phyloP scores from a whole-genome alignment of 495 filamentous ascomycete genomes.

The Neurospora tetrasperma region DNA sequence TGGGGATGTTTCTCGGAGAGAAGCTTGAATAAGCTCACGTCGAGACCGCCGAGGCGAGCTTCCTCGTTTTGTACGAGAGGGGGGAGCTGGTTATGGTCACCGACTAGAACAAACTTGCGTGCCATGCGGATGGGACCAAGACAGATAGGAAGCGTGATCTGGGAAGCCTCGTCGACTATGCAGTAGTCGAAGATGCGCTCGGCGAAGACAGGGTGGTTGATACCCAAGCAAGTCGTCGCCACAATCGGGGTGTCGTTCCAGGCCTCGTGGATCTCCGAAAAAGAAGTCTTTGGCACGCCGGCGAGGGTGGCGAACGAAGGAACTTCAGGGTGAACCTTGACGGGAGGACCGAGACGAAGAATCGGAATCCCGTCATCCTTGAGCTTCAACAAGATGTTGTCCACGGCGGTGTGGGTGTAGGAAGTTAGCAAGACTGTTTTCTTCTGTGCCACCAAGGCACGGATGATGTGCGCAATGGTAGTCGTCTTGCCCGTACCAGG shows the following conservation, averaged over 20 bases:
- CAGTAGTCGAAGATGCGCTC: conserved; percentile 93
- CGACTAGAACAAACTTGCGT: conserved; percentile 86
- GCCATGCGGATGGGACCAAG: conserved; percentile 90
- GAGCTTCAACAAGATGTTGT: conserved; percentile 93
- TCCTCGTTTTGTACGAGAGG: conserved; percentile 89
- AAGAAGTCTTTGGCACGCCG: conserved; percentile 54
- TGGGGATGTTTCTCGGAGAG: conserved; percentile 79
- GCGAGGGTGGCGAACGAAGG: conserved; percentile 72
- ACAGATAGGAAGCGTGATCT: conserved; percentile 92
- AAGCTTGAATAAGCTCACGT: conserved; percentile 86
- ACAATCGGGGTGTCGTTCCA: conserved; percentile 82
- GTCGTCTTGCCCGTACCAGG: conserved; percentile 97
- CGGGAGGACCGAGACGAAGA: conserved; percentile 67
- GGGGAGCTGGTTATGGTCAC: conserved; percentile 91
- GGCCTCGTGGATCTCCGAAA: conserved; percentile 71
- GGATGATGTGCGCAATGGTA: conserved; percentile 94
- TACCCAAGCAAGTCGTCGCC: conserved; percentile 86
- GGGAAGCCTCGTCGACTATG: conserved; percentile 94
- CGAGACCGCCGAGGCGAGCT: conserved; percentile 75
- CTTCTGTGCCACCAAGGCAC: conserved; percentile 75
- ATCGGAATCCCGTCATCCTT: conserved; percentile 68
- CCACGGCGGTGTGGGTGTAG: conserved; percentile 93
- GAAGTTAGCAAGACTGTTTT: conserved; percentile 90
- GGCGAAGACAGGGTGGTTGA: conserved; percentile 79
- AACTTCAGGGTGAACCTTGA: conserved; percentile 82